Evolutionary conservation across 176 grass and related monocot species (phyloP).

Genomic region (Oryza glumipatula): DNA sequence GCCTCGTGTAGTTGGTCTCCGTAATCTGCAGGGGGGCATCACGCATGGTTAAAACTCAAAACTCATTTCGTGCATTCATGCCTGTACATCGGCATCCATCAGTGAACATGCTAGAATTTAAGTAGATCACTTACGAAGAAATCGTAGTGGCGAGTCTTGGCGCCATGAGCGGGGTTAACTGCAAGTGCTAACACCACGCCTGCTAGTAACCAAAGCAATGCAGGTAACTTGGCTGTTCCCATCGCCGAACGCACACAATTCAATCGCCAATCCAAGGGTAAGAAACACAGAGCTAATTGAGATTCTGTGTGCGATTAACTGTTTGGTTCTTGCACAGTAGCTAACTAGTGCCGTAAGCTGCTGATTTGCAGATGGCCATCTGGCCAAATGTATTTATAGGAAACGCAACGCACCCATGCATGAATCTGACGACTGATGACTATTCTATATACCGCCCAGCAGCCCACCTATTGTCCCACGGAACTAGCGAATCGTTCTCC

Average conservation of each 20-base stretch:
- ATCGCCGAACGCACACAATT: constrained; percentile 15
- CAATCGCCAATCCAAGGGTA: background rate
- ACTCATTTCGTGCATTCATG: background rate
- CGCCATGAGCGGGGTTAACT: constrained; percentile 10
- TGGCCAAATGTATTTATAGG: background rate
- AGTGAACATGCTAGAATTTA: background rate
- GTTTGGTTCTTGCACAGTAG: background rate
- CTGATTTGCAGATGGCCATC: background rate
- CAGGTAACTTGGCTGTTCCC: constrained; percentile 8
- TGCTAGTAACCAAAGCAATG: constrained; percentile 31
- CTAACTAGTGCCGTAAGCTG: background rate
- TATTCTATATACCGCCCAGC: background rate
- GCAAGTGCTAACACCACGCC: constrained; percentile 28
- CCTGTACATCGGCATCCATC: background rate
- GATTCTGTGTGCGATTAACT: background rate
- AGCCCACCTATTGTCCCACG: too few relatives aligned
- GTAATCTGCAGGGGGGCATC: constrained; percentile 41
- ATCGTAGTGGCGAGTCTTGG: constrained; percentile 42
- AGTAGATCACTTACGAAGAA: constrained; percentile 38
- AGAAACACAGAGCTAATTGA: background rate
- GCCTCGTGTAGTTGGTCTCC: constrained; percentile 54
- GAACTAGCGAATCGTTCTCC: background rate
- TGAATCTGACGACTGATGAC: background rate
- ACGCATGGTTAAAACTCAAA: background rate
- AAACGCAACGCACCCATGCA: background rate